These are phyloP conservation scores for Calonectria multiphialidica DNA, from an alignment of 2,329 filamentous ascomycete species.

Conservation along the genomic window DNA sequence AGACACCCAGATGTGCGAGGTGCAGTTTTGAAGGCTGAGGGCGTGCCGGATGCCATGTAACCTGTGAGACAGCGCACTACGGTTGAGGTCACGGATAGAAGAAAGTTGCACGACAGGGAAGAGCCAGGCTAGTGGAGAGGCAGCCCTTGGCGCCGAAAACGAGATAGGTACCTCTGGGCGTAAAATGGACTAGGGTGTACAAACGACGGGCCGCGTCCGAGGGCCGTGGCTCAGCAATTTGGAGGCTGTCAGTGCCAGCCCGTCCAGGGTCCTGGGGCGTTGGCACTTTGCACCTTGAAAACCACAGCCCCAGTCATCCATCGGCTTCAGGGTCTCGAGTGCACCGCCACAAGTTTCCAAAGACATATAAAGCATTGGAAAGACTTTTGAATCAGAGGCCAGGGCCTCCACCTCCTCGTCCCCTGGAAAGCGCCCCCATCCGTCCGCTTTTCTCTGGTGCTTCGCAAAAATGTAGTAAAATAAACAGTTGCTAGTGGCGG, in stretches of 20 bases:
- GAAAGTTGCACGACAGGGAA: slow-evolving; percentile 6
- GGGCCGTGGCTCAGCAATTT: slow-evolving; percentile 42
- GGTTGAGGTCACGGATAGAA: slow-evolving; percentile 13
- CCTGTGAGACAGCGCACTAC: background rate
- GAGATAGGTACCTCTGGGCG: background rate
- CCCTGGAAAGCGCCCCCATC: background rate
- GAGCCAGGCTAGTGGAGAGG: background rate
- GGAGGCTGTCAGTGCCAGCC: background rate
- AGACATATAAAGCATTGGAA: background rate
- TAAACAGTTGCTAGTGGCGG: slow-evolving; percentile 19
- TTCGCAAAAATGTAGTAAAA: slow-evolving; percentile 12
- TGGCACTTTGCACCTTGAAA: background rate
- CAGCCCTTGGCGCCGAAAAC: slow-evolving; percentile 9
- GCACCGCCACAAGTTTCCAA: background rate
- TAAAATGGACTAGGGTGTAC: slow-evolving; percentile 10
- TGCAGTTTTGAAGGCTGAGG: slow-evolving; percentile 17
- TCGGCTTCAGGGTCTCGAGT: background rate
- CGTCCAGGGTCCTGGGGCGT: slow-evolving; percentile 6
- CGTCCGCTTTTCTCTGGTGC: background rate
- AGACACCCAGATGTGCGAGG: background rate
- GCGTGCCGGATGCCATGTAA: slow-evolving; percentile 3
- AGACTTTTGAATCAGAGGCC: background rate
- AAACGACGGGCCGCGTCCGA: slow-evolving; percentile 36
- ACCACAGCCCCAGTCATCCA: background rate
- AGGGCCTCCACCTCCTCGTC: background rate